Evolutionary conservation across 208 protist species (phyloP), one percentile per base, ranked within the genome.

Genomic region (Leptomonas pyrrhocoris): DNA sequence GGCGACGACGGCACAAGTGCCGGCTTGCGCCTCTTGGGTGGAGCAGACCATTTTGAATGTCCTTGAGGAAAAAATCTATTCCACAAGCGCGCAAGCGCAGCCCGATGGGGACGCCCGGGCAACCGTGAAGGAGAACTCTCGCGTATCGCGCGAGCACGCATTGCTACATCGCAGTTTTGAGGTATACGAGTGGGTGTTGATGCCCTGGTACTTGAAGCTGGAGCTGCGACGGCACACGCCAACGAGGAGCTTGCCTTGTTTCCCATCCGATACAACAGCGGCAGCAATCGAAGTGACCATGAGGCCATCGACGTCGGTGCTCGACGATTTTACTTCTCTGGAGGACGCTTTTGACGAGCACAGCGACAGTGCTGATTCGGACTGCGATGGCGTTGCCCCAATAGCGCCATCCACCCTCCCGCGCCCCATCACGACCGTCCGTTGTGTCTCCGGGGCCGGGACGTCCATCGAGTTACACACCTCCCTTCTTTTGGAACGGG

Each of bases 191-290:
- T 77, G 72, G 72, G 42, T 56, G 23, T 28, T 77, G 64, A 30
- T 77, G 72, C 72, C 72, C 2, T 68, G 71, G 9, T 77, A 77
- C 42, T 7, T 46, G n/a, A 55, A 56, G 50, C 31, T 77, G 40
- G 72, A 61, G 7, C 34, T 45, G 46, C 64, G 64, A 0, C 55
- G 13, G 21, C 49, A 31, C 34, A 38, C 55, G 16, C 16, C 62
- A 30, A 4, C 15, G 30, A 13, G 18, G 2, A 25, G 13, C 6
- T 59, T 31, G 2, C 9, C 7, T 38, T 9, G 3, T 38, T 38
- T 38, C 7, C 34, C 34, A 9, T 38, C 9, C 34, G 9, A 9
- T 9, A 9, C 34, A 38, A 9, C 34, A 38, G 34, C 34, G 9
- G 34, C n/a, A n/a, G n/a, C n/a, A n/a, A n/a, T n/a, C n/a, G n/a